A percentile compares a stretch with the other conserved stretches of the same genome.
These are phyloP conservation scores for Ambispora gerdemannii DNA, from an alignment of 192 early-diverging fungal species.

Conservation along the genomic window DNA sequence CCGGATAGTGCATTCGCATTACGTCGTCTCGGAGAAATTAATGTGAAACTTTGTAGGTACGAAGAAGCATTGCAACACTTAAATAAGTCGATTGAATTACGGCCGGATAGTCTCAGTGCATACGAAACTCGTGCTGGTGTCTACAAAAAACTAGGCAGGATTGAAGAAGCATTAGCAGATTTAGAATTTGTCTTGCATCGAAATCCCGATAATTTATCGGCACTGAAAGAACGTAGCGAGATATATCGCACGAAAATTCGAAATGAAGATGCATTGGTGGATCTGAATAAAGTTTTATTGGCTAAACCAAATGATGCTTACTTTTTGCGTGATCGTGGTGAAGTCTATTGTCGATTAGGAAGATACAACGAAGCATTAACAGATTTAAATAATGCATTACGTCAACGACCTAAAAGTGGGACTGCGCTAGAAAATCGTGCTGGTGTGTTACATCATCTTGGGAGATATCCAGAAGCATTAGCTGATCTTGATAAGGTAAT, in stretches of 20 bases:
- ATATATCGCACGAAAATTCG: not conserved
- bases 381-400: conserved; percentile 17
- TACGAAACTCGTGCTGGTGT: conserved; percentile 11
- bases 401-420: not conserved
- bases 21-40: not conserved
- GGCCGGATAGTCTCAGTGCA: not conserved
- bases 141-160: not conserved
- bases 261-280: not conserved
- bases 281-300: not conserved
- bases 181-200: not conserved
- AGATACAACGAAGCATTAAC: not conserved
- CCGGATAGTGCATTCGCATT: conserved; percentile 10
- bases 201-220: not conserved
- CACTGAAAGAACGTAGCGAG: conserved; percentile 2
- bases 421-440: conserved; percentile 1
- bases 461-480: not conserved
- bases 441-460: not conserved
- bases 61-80: conserved; percentile 18
- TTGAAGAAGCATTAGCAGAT: conserved; percentile 5
- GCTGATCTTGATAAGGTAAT: not conserved
- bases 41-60: not conserved
- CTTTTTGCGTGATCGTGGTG: conserved; percentile 2
- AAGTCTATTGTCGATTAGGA: not conserved
- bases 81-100: conserved; percentile 20
- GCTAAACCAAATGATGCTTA: not conserved